Evolutionary conservation across 2,329 filamentous ascomycete genomes (phyloP).

Genomic region (Beauveria australis): DNA sequence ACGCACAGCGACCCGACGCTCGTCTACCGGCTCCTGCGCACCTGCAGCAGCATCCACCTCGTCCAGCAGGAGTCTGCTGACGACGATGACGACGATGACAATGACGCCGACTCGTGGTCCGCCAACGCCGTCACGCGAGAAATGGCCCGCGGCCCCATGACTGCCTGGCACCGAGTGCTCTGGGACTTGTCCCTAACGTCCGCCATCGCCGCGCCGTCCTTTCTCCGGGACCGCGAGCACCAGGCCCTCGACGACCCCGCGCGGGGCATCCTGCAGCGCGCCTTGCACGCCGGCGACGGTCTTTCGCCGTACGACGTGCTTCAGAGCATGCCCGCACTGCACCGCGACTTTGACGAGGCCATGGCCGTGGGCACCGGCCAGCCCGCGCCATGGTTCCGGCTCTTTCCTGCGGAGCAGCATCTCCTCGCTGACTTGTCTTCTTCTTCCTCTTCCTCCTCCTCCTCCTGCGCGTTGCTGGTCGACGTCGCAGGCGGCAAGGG

Average conservation of each 20-base stretch:
- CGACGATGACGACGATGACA: background rate
- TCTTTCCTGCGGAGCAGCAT: constrained; percentile 18
- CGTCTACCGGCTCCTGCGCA: background rate
- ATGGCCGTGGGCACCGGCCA: background rate
- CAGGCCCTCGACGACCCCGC: background rate
- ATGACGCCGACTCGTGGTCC: background rate
- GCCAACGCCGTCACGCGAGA: background rate
- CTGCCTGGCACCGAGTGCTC: background rate
- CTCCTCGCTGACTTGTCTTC: constrained; percentile 18
- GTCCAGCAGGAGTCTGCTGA: background rate
- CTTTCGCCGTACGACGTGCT: background rate
- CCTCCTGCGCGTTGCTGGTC: constrained; percentile 17
- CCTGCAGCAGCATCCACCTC: background rate
- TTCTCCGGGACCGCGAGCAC: background rate
- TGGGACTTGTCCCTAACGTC: background rate
- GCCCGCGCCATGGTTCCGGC: background rate
- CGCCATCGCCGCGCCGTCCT: background rate
- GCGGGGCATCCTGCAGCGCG: background rate
- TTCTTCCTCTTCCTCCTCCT: background rate
- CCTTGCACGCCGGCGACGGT: background rate
- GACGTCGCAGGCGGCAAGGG: constrained; percentile 23
- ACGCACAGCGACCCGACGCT: background rate
- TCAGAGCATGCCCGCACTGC: background rate
- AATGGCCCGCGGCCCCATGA: background rate
- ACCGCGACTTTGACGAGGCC: background rate